Percentiles rank a stretch among this genome's conserved stretches.
These are phyloP conservation scores for Colletotrichum sp. DNA, from an alignment of 2,329 filamentous ascomycete species.

Conservation along the genomic window DNA sequence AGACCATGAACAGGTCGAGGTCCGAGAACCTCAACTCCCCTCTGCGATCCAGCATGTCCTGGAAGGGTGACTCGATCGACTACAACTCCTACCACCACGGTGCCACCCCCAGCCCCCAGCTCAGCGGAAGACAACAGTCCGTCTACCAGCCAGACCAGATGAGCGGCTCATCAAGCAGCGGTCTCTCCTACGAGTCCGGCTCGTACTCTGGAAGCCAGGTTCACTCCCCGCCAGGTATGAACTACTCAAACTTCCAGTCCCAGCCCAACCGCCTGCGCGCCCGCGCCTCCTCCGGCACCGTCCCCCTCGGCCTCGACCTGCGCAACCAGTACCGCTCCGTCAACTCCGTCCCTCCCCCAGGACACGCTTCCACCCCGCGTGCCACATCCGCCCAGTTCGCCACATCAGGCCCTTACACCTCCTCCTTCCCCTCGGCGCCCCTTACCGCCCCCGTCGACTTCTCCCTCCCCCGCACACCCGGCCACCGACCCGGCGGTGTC, in stretches of 20 bases:
- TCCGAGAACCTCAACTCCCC: slow-evolving; percentile 65
- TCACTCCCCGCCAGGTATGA: slow-evolving; percentile 55
- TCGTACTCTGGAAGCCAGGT: slow-evolving; percentile 54
- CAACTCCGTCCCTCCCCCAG: slow-evolving; percentile 33
- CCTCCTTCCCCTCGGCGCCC: slow-evolving; percentile 58
- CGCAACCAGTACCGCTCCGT: slow-evolving; percentile 48
- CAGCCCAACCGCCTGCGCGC: slow-evolving; percentile 51
- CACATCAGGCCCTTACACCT: slow-evolving; percentile 42
- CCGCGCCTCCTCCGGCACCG: slow-evolving; percentile 53
- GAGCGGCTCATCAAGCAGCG: slow-evolving; percentile 41
- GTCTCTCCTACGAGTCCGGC: slow-evolving; percentile 54
- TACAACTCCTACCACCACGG: slow-evolving; percentile 58
- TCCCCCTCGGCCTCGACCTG: slow-evolving; percentile 51
- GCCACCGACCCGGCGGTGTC: slow-evolving; percentile 36
- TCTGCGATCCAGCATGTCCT: slow-evolving; percentile 64
- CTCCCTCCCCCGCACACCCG: slow-evolving; percentile 49
- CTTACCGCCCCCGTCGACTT: slow-evolving; percentile 60
- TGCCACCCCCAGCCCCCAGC: slow-evolving; percentile 49
- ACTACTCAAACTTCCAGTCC: slow-evolving; percentile 52
- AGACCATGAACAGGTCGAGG: slow-evolving; percentile 61
- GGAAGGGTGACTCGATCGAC: slow-evolving; percentile 66
- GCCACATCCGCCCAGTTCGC: slow-evolving; percentile 20
- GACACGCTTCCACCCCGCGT: slow-evolving; percentile 35
- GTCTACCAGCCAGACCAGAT: slow-evolving; percentile 57
- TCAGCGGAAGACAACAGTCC: slow-evolving; percentile 51